Evolutionary conservation across 2,329 filamentous ascomycete species (phyloP).

Genomic region (Gnomoniopsis smithogilvyi): DNA sequence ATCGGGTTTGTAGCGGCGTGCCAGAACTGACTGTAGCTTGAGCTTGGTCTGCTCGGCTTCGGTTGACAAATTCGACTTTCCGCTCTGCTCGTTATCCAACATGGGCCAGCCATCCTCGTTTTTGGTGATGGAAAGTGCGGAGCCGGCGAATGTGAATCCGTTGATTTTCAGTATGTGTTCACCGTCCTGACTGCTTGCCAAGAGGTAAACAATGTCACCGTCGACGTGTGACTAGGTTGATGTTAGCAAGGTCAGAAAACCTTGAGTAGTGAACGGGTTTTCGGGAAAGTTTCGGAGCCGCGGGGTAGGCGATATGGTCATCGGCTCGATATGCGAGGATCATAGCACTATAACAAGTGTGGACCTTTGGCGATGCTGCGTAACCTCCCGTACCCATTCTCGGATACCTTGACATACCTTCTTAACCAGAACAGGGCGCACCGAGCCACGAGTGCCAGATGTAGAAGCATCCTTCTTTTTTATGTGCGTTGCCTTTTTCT

Average conservation of each 20-base stretch:
- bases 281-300: constrained; percentile 35
- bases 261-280: constrained; percentile 33
- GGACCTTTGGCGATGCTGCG: constrained; percentile 36
- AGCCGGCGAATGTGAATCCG: constrained; percentile 65
- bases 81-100: constrained; percentile 31
- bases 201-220: constrained; percentile 68
- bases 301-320: constrained; percentile 29
- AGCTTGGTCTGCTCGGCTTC: constrained; percentile 55
- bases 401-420: constrained; percentile 66
- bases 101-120: constrained; percentile 38
- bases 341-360: constrained; percentile 36
- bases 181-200: constrained; percentile 61
- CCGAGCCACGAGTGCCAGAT: constrained; percentile 43
- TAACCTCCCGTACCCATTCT: constrained; percentile 40
- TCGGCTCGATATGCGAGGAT: constrained; percentile 37
- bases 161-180: constrained; percentile 66
- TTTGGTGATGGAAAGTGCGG: constrained; percentile 54
- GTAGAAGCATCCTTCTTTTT: constrained; percentile 6
- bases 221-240: constrained; percentile 64
- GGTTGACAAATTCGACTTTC: constrained; percentile 8
- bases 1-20: constrained; percentile 67
- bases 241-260: constrained; percentile 61
- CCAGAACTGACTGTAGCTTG: constrained; percentile 68
- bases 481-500: constrained; percentile 58
- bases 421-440: constrained; percentile 61